A percentile compares a stretch with the other conserved stretches of the same genome.
Evolutionary conservation across 164 flowering plant genomes (phyloP).

Genomic region (Hamamelis virginiana): DNA sequence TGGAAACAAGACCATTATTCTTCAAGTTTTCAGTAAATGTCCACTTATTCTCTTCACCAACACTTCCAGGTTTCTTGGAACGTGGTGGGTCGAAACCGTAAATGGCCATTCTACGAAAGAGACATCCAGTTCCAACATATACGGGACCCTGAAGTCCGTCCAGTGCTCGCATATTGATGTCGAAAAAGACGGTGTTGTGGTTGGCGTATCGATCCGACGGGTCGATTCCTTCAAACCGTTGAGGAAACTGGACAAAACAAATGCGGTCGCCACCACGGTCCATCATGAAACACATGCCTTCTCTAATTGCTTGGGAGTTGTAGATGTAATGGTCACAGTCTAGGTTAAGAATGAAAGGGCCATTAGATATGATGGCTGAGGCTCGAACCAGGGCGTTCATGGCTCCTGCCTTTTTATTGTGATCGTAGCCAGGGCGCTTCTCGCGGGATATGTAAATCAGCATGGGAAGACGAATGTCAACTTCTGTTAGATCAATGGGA

Average conservation of each 20-base stretch:
- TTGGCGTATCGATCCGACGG: conserved; percentile 93
- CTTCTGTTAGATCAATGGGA: conserved; percentile 50
- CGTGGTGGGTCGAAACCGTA: conserved; percentile 86
- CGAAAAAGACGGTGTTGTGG: conserved; percentile 87
- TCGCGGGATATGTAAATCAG: conserved; percentile 84
- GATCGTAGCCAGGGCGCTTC: conserved; percentile 91
- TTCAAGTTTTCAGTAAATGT: conserved; percentile 50
- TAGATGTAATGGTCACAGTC: conserved; percentile 92
- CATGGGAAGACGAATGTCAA: conserved; percentile 82
- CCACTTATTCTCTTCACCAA: conserved; percentile 15
- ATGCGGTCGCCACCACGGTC: conserved; percentile 78
- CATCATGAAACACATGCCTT: conserved; percentile 97
- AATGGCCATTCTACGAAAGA: conserved; percentile 78
- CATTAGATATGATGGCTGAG: conserved; percentile 89
- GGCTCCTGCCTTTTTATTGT: conserved; percentile 95
- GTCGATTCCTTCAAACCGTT: conserved; percentile 86
- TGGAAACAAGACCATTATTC: conserved; percentile 51
- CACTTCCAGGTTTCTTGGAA: conserved; percentile 23
- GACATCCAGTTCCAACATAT: conserved; percentile 97
- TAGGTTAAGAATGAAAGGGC: conserved; percentile 85
- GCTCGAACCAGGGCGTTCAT: conserved; percentile 93
- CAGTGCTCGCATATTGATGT: conserved; percentile 85
- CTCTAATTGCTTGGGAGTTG: conserved; percentile 74
- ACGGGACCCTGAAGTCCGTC: conserved; percentile 95
- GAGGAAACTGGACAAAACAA: conserved; percentile 87